Evolutionary conservation across 441 rosid species (phyloP), one percentile per base, ranked within the genome.

Genomic region (Metrosideros polymorpha): DNA sequence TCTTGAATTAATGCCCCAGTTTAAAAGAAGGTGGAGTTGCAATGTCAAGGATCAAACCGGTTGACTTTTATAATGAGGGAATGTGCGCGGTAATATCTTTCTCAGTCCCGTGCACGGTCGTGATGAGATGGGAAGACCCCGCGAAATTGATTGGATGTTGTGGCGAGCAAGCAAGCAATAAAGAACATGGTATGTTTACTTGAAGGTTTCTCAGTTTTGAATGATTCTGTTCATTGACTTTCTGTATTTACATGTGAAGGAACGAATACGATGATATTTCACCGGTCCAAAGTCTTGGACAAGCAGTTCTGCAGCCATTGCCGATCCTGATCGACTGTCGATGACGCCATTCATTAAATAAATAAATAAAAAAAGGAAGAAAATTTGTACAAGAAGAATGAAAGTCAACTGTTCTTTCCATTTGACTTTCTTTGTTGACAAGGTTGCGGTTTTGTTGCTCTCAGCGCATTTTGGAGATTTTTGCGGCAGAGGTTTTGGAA

Each of bases 241-340:
- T 35, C 35, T 63, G 76, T 18, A 24, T 63, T 32, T 35, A 63
- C 71, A 29, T 59, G 35, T 29, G 35, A 59, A 59, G 71, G 71
- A 59, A 59, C 35, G 9, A 29, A 14, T 17, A 3, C 1, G 35
- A 59, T 8, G 71, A 29, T 29, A 59, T 29, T 29, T 32, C 22
- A 0, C 71, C 39, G 97, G 89, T 96, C 98, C 29, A 97, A 95
- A 84, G 96, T 94, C 82, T 97, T 97, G 86, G 94, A 91, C 87
- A 98, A 92, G 92, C 98, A 96, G 85, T 92, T 94, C 63, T 94
- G 93, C 12, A 95, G 91, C 99, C 99, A 95, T 84, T 96, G 96
- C 90, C 95, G 98, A 91, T 96, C 99, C 89, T 91, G 92, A 92
- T 95, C 98, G 59, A 93, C 83, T 7, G 85, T 32, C 35, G 76